Conservation (phyloP, 208 protist species). For the Leptomonas pyrrhocoris region DNA sequence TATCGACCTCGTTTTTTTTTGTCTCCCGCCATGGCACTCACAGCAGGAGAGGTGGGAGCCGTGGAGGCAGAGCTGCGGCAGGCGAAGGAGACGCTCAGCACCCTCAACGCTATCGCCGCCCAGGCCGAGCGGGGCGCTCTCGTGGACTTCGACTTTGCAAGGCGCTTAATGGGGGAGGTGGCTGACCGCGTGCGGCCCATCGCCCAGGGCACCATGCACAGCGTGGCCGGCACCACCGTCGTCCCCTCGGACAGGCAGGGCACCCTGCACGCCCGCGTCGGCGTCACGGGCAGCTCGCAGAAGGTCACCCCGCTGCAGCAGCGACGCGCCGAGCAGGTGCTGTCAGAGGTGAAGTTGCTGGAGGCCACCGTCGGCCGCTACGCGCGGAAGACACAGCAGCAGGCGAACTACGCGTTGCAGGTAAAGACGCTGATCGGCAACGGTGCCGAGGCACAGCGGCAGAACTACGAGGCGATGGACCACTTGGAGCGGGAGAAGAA, state of each 20-base stretch:
- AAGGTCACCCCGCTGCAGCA: constrained; percentile 61
- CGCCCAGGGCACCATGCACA: constrained; percentile 30
- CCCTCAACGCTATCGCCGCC: constrained; percentile 40
- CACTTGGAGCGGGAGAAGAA: constrained; percentile 61
- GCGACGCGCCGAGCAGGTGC: constrained; percentile 62
- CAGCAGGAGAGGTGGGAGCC: constrained; percentile 8
- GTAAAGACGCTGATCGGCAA: constrained; percentile 61
- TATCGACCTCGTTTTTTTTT: no score
- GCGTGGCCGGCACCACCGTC: constrained; percentile 20
- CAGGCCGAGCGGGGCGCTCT: constrained; percentile 53
- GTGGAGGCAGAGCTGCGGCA: constrained; percentile 56
- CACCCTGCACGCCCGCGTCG: constrained; percentile 21
- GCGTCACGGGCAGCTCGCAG: constrained; percentile 9
- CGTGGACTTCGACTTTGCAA: constrained; percentile 30
- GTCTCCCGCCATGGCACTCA: neutral
- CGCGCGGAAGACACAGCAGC: constrained; percentile 45
- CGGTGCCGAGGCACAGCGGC: constrained; percentile 24
- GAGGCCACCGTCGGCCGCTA: constrained; percentile 47
- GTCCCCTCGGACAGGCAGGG: neutral
- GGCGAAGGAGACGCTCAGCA: constrained; percentile 46
- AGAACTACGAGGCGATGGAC: constrained; percentile 52
- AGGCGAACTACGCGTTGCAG: constrained; percentile 34
- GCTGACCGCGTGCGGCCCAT: constrained; percentile 36
- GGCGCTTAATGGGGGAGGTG: constrained; percentile 23
- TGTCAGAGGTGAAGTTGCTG: constrained; percentile 66